Evolutionary conservation across 225 moss, liverwort and hornwort species (phyloP), one percentile per base, ranked within the genome.

Genomic region (Physcomitrellopsis africana): DNA sequence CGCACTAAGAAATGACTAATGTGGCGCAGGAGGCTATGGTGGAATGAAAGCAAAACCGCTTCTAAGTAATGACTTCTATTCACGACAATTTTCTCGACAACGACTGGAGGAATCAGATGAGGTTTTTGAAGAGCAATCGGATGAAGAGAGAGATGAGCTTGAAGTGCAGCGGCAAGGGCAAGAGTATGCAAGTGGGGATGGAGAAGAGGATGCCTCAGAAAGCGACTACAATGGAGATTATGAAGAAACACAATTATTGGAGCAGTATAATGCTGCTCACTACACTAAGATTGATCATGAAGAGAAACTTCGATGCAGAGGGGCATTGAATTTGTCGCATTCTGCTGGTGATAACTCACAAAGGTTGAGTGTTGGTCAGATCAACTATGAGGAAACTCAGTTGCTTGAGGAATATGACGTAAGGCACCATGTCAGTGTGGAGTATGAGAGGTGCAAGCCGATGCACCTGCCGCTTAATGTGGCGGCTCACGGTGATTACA

Each of bases 241-340:
- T 63, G 74, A 79, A 72, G 87, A 87, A 82, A 87, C 87, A 7
- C 87, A 87, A 77, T 77, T 87, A 55, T 79, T 84, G 66, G 79
- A 87, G 79, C 84, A 87, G 67, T 84, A 77, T 53, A 84, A 87
- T 76, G 22, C 74, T 55, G 73, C 70, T 62, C 76, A 84, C 29
- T 81, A 77, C 55, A 81, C 60, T 68, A 84, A 84, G 67, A 53
- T 67, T 44, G 81, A 80, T 52, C 53, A 58, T 58, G 79, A 77
- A 67, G 71, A 74, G 81, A 84, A 79, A 51, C 79, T 71, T 44
- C 59, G 68, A 62, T 74, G 74, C 32, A 77, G 67, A 43, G 77
- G 73, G 20, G 41, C 59, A 45, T 32, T 63, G 60, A 72, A 74
- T 49, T 51, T 27, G 64, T 70, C 67, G 24, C 70, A 70, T 67